Percentiles rank a stretch among this genome's conserved stretches.
These are phyloP conservation scores for Acrocalymma vagum DNA, from an alignment of 2,329 filamentous ascomycete species.

Conservation along the genomic window DNA sequence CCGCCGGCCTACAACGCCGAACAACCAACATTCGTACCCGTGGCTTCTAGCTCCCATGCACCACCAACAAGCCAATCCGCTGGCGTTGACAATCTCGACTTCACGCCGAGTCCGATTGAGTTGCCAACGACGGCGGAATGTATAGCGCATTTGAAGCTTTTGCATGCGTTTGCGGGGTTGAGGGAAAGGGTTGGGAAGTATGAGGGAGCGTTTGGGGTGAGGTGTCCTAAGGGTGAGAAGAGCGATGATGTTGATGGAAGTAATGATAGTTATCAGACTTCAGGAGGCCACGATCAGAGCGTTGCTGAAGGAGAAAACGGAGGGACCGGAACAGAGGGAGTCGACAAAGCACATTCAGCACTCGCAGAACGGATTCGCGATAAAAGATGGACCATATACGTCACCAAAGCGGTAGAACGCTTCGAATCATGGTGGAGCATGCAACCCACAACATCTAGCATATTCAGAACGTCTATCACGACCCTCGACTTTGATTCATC, in stretches of 20 bases:
- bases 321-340: conserved; percentile 1
- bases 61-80: too few species aligned
- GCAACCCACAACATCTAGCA: conserved; percentile 21
- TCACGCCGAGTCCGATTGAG: conserved; percentile 48
- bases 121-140: conserved; percentile 64
- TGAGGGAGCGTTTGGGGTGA: conserved; percentile 72
- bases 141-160: conserved; percentile 76
- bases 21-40: too few species aligned
- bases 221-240: neutral
- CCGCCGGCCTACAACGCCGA: too few species aligned
- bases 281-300: conserved; percentile 43
- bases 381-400: conserved; percentile 77
- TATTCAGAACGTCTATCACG: conserved; percentile 16
- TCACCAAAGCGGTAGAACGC: conserved; percentile 72
- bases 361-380: conserved; percentile 66
- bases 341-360: conserved; percentile 6
- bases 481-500: conserved; percentile 40
- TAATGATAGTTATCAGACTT: conserved; percentile 42
- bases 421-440: conserved; percentile 72
- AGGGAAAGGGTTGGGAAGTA: conserved; percentile 72
- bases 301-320: conserved; percentile 8
- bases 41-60: too few species aligned
- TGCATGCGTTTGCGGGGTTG: conserved; percentile 72
- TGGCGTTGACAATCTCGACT: conserved; percentile 26
- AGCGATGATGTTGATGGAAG: conserved; percentile 34